Evolutionary conservation across 257 asterid genomes (phyloP), one percentile per base, ranked within the genome.

Genomic region (Solanum arcanum): DNA sequence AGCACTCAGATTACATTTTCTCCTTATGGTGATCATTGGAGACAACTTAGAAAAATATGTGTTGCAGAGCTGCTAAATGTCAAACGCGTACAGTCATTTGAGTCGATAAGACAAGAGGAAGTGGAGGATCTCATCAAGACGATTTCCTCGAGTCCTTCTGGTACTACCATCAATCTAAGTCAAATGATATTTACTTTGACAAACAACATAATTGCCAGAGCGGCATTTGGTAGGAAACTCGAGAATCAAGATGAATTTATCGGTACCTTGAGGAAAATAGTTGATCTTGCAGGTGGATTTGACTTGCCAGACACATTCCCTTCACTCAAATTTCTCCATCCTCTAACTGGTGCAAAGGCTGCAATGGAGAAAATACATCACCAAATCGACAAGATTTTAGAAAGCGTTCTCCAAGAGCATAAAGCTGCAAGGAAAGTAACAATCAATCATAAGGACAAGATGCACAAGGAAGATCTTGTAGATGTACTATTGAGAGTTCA

Each of bases 41-140:
- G 33, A 1, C 86, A 83, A 10, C 44, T 83, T 52, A 83, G 77
- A 23, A 85, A 88, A 73, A 85, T 64, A 23, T 66, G 88, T 64
- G 83, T 85, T 39, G 39, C 74, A 59, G 86, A 85, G 72, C 68
- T 88, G 8, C 64, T 88, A 20, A 47, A 87, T 72, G 62, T 78
- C 3, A 88, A 88, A 52, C 60, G 83, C 20, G 90, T 85, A 5
- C 86, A 77, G 15, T 88, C 90, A 2, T 88, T 88, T 33, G 90
- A 62, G 14, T 85, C 74, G 20, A 25, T 88, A 49, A 85, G 90
- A 49, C 49, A 85, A 15, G 86, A 77, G 29, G 90, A 88, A 83
- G 88, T 80, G 13, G 11, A 84, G 7, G 44, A 52, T 46, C 86
- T 88, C 9, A 59, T 78, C 35, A 70, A 87, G 20, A 68, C 35